Conservation (phyloP, 2,329 filamentous ascomycete species). For the Aspergillus sp. region DNA sequence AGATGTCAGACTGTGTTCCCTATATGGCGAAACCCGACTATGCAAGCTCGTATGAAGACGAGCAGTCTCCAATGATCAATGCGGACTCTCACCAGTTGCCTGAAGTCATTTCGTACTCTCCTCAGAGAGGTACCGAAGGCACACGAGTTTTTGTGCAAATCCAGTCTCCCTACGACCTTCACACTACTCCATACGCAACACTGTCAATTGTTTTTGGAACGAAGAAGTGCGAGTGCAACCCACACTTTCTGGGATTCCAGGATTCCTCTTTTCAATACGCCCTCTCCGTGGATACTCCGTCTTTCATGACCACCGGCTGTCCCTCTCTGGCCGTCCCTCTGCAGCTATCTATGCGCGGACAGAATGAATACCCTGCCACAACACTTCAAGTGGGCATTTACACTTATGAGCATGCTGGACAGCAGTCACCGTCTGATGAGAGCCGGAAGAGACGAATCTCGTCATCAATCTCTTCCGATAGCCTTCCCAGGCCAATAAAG, state of each 20-base stretch:
- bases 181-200: conserved; percentile 52
- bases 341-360: conserved; percentile 60
- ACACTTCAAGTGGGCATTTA: conserved; percentile 61
- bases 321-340: conserved; percentile 58
- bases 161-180: conserved; percentile 72
- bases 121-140: conserved; percentile 66
- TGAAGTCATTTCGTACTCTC: conserved; percentile 69
- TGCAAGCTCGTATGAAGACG: conserved; percentile 57
- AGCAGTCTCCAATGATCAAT: conserved; percentile 66
- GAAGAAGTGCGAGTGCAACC: conserved; percentile 67
- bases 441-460: conserved; percentile 60
- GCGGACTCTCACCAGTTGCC: conserved; percentile 60
- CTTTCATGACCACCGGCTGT: conserved; percentile 58
- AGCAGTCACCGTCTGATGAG: conserved; percentile 41
- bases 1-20: conserved; percentile 42
- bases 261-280: conserved; percentile 67
- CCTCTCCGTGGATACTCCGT: conserved; percentile 71
- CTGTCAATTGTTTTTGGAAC: conserved; percentile 76
- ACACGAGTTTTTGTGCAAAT: conserved; percentile 73
- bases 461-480: conserved; percentile 46
- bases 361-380: conserved; percentile 51
- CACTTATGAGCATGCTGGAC: conserved; percentile 55
- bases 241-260: conserved; percentile 61
- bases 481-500: conserved; percentile 50
- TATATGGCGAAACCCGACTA: conserved; percentile 41